These are phyloP conservation scores for Usnea hakonensis DNA, from an alignment of 495 filamentous ascomycete genomes.

Conservation along the genomic window DNA sequence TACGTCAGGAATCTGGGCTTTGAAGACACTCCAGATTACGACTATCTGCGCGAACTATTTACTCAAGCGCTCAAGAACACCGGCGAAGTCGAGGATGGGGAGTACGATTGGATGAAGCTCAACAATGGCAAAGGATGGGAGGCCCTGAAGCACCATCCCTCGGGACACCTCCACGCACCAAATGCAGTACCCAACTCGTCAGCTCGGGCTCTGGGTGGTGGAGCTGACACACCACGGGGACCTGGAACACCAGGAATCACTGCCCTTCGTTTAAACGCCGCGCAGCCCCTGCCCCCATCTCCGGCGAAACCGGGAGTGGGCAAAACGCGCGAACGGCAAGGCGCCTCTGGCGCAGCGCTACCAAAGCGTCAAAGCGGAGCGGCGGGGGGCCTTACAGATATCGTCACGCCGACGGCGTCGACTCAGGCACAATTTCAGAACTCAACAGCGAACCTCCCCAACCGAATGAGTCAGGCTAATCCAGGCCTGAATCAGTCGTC, in stretches of 20 bases:
- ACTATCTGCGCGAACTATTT: conserved; percentile 93
- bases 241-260: conserved; percentile 58
- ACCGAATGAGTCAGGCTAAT: conserved; percentile 53
- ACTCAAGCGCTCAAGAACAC: conserved; percentile 93
- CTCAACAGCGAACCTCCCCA: conserved; percentile 75
- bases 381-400: conserved; percentile 59
- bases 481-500: conserved; percentile 47
- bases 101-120: conserved; percentile 99
- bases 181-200: conserved; percentile 68
- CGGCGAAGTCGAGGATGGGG: conserved; percentile 93
- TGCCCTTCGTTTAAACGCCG: conserved; percentile 92
- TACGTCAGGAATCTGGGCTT: conserved; percentile 98
- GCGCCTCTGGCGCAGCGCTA: conserved; percentile 59
- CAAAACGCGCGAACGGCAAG: conserved; percentile 74
- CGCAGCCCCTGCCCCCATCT: conserved; percentile 83
- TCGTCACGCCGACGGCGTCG: conserved; percentile 69
- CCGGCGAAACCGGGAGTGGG: conserved; percentile 71
- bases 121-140: conserved; percentile 95
- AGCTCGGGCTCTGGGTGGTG: conserved; percentile 66
- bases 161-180: conserved; percentile 67
- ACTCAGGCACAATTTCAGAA: conserved; percentile 87
- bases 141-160: conserved; percentile 75
- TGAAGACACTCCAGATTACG: conserved; percentile 97
- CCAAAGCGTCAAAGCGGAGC: conserved; percentile 66
- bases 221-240: conserved; percentile 51